A percentile compares a stretch with the other conserved stretches of the same genome.
phyloP scores from a whole-genome alignment of 2,329 filamentous ascomycete genomes.

The Aspergillus luchuensis region DNA sequence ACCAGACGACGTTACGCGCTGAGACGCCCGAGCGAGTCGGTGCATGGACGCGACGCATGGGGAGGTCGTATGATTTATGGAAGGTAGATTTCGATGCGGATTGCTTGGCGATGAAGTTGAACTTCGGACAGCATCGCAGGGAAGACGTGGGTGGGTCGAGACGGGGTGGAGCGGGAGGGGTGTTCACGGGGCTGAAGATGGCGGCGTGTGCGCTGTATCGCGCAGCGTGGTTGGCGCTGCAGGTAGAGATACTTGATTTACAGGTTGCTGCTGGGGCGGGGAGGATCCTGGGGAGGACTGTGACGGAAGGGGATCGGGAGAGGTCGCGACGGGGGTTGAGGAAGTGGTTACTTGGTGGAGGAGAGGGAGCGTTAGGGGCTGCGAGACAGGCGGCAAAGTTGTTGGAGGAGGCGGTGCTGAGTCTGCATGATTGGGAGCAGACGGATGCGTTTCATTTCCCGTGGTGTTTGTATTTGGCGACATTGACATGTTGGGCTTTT shows the following conservation, averaged over 20 bases:
- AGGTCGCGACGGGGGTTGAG: conserved; percentile 42
- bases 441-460: conserved; percentile 62
- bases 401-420: conserved; percentile 53
- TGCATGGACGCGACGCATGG: conserved; percentile 56
- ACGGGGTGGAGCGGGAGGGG: conserved; percentile 25
- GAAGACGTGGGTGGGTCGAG: conserved; percentile 31
- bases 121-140: conserved; percentile 17
- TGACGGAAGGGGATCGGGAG: conserved; percentile 55
- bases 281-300: conserved; percentile 59
- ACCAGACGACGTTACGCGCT: conserved; percentile 61
- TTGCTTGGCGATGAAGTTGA: conserved; percentile 41
- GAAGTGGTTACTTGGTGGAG: conserved; percentile 22
- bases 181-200: conserved; percentile 51
- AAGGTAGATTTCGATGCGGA: conserved; percentile 60
- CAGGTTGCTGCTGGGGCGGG: conserved; percentile 64
- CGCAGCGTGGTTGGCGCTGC: conserved; percentile 58
- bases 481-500: conserved; percentile 60
- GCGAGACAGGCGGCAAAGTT: conserved; percentile 57
- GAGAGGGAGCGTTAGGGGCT: conserved; percentile 12
- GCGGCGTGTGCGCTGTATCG: conserved; percentile 61
- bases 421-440: conserved; percentile 54
- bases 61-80: conserved; percentile 59
- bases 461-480: conserved; percentile 64
- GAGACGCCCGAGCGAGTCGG: conserved; percentile 39
- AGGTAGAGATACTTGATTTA: conserved; percentile 62